Base-by-base conservation (phyloP, 2,329 filamentous ascomycete genomes). In the Bipolaris sorokiniana region DNA sequence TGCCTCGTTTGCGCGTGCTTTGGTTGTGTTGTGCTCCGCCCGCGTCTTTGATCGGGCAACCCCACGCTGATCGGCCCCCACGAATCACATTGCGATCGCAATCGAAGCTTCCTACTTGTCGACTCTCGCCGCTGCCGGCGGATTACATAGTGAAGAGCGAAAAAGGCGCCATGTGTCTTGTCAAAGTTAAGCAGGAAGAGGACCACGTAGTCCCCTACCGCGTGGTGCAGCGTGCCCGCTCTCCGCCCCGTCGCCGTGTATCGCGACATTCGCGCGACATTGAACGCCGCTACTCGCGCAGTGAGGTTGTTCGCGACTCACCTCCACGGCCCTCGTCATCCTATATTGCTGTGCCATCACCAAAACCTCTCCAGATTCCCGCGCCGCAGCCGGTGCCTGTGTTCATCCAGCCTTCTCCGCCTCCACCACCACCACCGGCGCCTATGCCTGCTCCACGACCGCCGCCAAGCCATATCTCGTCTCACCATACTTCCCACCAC, bases 161-260 rank as follows among this genome's bases (percentile, higher is more conserved):
- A 15, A 34, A 33, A 40, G 26, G 38, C 62, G 56, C 61, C 41
- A 81, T 82, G 80, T 82, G 80, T 68, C 77, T 81, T 34, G 67
- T 81, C 69, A 77, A 76, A 59, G 77, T 81, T 53, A 76, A 76
- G 56, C 74, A 79, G 49, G 77, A 79, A 52, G 79, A 80, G 60
- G 79, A 81, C 41, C 71, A 77, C 44, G 70, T 77, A 28, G 75
- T 79, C 31, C 74, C 75, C 5, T 76, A 77, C 58, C 72, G 77
- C 49, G 71, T 76, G 31, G 65, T 70, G 41, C 61, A 64, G 48
- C 71, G 67, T 44, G 58, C 61, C 38, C 70, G 70, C 61, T 69
- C 72, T 18, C 71, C 67, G n/a, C 66, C 66, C 1, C 67, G 64
- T n/a, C 72, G 70, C 48, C 70, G 66, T 54, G 59, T 64, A 20